These are phyloP conservation scores for Comarum palustre DNA, from an alignment of 306 rosid genomes.

Conservation along the genomic window DNA sequence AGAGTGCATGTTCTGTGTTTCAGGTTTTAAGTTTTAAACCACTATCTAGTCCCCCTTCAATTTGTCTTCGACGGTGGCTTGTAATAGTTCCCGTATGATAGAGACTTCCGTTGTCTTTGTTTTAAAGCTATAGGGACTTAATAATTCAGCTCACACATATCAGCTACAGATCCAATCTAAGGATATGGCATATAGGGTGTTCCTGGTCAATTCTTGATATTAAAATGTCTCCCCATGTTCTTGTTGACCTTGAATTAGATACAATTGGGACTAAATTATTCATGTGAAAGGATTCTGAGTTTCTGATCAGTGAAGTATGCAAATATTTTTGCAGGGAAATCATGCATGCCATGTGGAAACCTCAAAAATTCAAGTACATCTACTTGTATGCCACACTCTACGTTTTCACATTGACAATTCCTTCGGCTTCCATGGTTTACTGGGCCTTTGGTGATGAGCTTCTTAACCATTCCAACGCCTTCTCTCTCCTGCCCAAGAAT, in stretches of 20 bases:
- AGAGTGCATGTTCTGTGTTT: not conserved
- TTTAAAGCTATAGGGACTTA: not conserved
- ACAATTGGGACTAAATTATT: not conserved
- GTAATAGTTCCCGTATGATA: not conserved
- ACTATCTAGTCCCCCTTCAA: not conserved
- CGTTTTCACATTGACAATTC: slow-evolving; percentile 83
- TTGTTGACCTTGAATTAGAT: slow-evolving; percentile 1
- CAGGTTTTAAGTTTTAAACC: not conserved
- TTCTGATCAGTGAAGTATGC: slow-evolving; percentile 9
- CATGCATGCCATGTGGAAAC: slow-evolving; percentile 99
- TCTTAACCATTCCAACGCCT: slow-evolving; percentile 84
- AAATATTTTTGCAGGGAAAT: slow-evolving; percentile 61
- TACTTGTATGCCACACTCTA: slow-evolving; percentile 84
- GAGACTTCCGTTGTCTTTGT: not conserved
- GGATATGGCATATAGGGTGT: not conserved
- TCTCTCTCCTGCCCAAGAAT: slow-evolving; percentile 81
- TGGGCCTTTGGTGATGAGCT: slow-evolving; percentile 95
- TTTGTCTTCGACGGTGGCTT: not conserved
- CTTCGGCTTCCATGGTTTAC: slow-evolving; percentile 78
- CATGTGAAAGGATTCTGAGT: not conserved
- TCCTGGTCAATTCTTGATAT: slow-evolving; percentile 17
- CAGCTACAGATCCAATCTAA: not conserved
- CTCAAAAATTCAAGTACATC: slow-evolving; percentile 85
- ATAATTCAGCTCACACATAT: slow-evolving; percentile 7
- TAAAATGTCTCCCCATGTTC: slow-evolving; percentile 12